Percentiles rank a stretch among this genome's conserved stretches.
Conservation (phyloP, 805 yeast species). For the Martiniozyma abietophila region DNA sequence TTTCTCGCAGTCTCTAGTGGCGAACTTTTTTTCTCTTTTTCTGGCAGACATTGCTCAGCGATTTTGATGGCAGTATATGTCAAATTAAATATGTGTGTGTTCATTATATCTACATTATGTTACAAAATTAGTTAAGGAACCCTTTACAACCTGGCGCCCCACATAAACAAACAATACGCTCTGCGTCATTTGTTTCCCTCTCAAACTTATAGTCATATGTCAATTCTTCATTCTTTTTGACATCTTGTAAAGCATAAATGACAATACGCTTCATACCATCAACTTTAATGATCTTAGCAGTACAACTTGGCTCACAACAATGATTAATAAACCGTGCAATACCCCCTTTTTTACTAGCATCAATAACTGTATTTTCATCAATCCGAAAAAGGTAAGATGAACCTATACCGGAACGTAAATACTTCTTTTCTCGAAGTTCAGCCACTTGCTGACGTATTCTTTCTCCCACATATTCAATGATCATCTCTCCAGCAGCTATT, state of each 20-base stretch:
- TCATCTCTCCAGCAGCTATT: slow-evolving; percentile 94
- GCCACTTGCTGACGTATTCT: slow-evolving; percentile 89
- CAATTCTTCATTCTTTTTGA: slow-evolving; percentile 81
- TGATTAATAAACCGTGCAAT: slow-evolving; percentile 96
- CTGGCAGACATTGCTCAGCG: too few relatives aligned
- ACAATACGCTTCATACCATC: slow-evolving; percentile 92
- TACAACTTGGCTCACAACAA: slow-evolving; percentile 95
- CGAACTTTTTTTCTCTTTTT: too few relatives aligned
- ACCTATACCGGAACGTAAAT: slow-evolving; percentile 86
- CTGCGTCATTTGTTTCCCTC: slow-evolving; percentile 79
- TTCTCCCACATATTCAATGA: slow-evolving; percentile 96
- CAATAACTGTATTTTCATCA: slow-evolving; percentile 90
- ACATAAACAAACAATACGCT: slow-evolving; percentile 84
- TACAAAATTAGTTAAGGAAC: slow-evolving; percentile 49
- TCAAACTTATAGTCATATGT: slow-evolving; percentile 96
- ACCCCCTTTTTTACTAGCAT: slow-evolving; percentile 96
- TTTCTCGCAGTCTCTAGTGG: too few relatives aligned
- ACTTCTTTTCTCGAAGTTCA: slow-evolving; percentile 80
- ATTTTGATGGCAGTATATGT: too few relatives aligned
- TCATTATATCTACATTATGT: not conserved
- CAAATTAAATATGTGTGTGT: too few relatives aligned
- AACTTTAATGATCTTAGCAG: slow-evolving; percentile 91
- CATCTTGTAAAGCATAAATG: slow-evolving; percentile 84
- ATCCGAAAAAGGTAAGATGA: slow-evolving; percentile 88
- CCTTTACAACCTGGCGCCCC: slow-evolving; percentile 96